Evolutionary conservation across 176 grass and related monocot species (phyloP).

Genomic region (Saccharum officinarum): DNA sequence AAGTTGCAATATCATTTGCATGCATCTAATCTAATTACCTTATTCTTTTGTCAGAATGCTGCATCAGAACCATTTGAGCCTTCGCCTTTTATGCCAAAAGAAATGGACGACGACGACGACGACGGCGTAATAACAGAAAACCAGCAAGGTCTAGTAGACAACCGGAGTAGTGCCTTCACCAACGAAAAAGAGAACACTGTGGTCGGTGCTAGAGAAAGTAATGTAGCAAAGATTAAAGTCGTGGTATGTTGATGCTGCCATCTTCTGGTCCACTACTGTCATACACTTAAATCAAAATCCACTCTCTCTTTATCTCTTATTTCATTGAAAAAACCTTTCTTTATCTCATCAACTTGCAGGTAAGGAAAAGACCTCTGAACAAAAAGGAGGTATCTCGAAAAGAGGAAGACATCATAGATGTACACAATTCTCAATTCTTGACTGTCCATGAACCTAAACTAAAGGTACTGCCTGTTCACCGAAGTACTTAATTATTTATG

Average conservation of each 20-base stretch:
- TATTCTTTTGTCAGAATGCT: conserved; percentile 66
- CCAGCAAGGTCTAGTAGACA: conserved; percentile 67
- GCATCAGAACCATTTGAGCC: conserved; percentile 90
- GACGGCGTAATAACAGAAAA: conserved; percentile 56
- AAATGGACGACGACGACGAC: conserved; percentile 72
- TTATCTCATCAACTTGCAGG: conserved; percentile 38
- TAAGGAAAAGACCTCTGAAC: conserved; percentile 66
- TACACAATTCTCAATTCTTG: conserved; percentile 58
- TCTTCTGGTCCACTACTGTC: neutral
- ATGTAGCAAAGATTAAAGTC: conserved; percentile 99
- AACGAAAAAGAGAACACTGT: conserved; percentile 62
- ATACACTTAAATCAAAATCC: conserved; percentile 7
- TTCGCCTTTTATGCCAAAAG: conserved; percentile 88
- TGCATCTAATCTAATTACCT: conserved; percentile 28
- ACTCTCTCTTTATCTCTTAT: neutral
- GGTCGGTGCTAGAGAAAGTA: conserved; percentile 62
- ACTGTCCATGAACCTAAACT: conserved; percentile 68
- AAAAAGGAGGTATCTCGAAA: conserved; percentile 73
- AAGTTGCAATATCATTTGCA: conserved; percentile 12
- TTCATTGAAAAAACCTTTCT: conserved; percentile 9
- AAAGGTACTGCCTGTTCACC: conserved; percentile 52
- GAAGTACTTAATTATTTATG: neutral
- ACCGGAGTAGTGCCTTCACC: conserved; percentile 38
- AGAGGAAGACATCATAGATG: conserved; percentile 63
- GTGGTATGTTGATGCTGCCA: conserved; percentile 64